These are phyloP conservation scores for Coelastrella sp. DNA, from an alignment of 139 green algal genomes.

Conservation along the genomic window DNA sequence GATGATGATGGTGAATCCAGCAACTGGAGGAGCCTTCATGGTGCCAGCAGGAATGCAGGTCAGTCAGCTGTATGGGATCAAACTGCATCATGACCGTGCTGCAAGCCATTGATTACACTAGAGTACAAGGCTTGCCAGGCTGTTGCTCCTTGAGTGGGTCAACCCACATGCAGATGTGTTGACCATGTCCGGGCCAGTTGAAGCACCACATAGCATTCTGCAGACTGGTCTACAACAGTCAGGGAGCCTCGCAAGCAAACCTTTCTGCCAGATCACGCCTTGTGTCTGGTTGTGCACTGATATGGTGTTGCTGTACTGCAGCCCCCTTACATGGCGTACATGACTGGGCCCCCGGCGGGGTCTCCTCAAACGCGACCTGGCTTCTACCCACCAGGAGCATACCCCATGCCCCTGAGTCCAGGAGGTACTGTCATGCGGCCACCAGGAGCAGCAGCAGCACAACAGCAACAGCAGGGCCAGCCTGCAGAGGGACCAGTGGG, in stretches of 20 bases:
- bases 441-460: conserved; percentile 6
- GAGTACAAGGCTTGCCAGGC: too few relatives aligned
- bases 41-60: conserved; percentile 37
- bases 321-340: conserved; percentile 35
- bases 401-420: conserved; percentile 28
- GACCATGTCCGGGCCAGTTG: too few relatives aligned
- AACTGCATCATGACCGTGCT: too few relatives aligned
- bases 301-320: background rate
- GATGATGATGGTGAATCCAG: conserved; percentile 9
- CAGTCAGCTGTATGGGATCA: background rate
- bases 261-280: too few relatives aligned
- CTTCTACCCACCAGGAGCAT: conserved; percentile 18
- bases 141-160: too few relatives aligned
- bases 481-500: background rate
- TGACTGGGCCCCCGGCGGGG: conserved; percentile 3
- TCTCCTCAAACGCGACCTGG: background rate
- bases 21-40: conserved; percentile 22
- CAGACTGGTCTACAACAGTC: too few relatives aligned
- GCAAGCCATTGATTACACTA: too few relatives aligned
- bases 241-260: too few relatives aligned
- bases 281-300: too few relatives aligned
- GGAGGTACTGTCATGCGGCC: conserved; percentile 18
- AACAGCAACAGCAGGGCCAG: conserved; percentile 11
- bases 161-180: too few relatives aligned
- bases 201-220: too few relatives aligned